phyloP scores from a whole-genome alignment of 306 rosid species.

The Quercus ilex region DNA sequence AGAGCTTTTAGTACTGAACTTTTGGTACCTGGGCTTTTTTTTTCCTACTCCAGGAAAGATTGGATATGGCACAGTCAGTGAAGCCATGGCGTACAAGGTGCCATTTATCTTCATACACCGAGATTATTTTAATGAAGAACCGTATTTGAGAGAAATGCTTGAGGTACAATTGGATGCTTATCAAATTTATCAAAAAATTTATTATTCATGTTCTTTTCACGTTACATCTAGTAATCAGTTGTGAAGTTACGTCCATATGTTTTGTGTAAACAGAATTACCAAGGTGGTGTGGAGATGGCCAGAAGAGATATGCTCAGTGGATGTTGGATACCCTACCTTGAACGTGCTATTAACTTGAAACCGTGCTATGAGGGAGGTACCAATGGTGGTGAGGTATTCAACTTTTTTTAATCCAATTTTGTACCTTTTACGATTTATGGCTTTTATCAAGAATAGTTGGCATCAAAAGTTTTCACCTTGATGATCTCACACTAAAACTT shows the following conservation, averaged over 20 bases:
- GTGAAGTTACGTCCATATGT: neutral
- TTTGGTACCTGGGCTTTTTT: neutral
- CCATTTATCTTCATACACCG: constrained; percentile 95
- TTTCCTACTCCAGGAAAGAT: constrained; percentile 60
- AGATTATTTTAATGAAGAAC: constrained; percentile 98
- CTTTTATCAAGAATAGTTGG: too few relatives aligned
- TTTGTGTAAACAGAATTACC: constrained; percentile 49
- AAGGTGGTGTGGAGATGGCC: constrained; percentile 96
- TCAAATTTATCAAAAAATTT: neutral
- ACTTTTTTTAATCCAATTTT: neutral
- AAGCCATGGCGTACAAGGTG: constrained; percentile 81
- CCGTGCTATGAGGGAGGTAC: constrained; percentile 94
- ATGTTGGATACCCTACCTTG: constrained; percentile 99
- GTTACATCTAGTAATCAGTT: neutral
- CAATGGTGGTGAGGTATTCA: constrained; percentile 90
- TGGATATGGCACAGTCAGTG: constrained; percentile 95
- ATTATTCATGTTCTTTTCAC: neutral
- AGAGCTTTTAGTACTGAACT: too few relatives aligned
- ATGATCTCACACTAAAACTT: too few relatives aligned
- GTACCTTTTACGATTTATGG: too few relatives aligned
- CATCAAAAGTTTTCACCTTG: too few relatives aligned
- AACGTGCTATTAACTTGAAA: constrained; percentile 86
- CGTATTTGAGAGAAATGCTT: constrained; percentile 94
- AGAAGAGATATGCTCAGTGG: constrained; percentile 93
- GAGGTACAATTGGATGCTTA: constrained; percentile 47